Base-by-base conservation (phyloP, 176 grass and related monocot genomes). In the Zizania latifolia region DNA sequence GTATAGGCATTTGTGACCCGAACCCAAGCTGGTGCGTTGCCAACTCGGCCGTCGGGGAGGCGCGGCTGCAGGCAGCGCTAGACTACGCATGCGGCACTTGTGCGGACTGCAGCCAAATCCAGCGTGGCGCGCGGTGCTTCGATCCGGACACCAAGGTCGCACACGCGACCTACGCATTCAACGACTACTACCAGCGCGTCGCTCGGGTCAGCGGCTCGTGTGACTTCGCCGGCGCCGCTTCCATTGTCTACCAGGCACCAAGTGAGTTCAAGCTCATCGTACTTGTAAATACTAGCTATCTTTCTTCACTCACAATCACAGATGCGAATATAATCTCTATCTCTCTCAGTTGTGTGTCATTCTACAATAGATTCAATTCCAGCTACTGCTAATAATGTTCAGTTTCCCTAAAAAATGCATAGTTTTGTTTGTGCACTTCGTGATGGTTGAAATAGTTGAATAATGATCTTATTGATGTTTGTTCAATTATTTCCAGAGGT, bases 61-160 rank as follows among this genome's bases (percentile, higher is more conserved):
- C 13, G 11, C 22, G 54, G 62, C 14, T 62, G 7, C 58, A 68
- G 65, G 17, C n/a, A n/a, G 77, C 28, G 8, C 54, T 71, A 21
- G 63, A 79, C 26, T 68, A 24, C 3, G 64, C 84, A 0, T 90
- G 64, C 3, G 64, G 64, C 26, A 10, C 45, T 48, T 59, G 85
- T 5, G 91, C 85, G 0, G 88, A 90, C 72, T 90, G 85, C 78
- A 63, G 58, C 3, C 39, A 58, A 26, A 94, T 90, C 39, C 91
- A 94, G 50, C 74, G 69, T 0, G 87, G 75, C 4, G 48, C 63
- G 0, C 19, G 23, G 2, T 94, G 87, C 84, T 94, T 54, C 38
- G 50, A 90, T 10, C 92, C 85, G 0, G 34, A 94, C 79, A 90
- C 79, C n/a, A 64, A 74, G 5, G 88, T 80, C n/a, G 81, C 84